Percentiles rank a stretch among this genome's conserved stretches.
phyloP scores from a whole-genome alignment of 2,329 filamentous ascomycete species.

The Cadophora malorum region DNA sequence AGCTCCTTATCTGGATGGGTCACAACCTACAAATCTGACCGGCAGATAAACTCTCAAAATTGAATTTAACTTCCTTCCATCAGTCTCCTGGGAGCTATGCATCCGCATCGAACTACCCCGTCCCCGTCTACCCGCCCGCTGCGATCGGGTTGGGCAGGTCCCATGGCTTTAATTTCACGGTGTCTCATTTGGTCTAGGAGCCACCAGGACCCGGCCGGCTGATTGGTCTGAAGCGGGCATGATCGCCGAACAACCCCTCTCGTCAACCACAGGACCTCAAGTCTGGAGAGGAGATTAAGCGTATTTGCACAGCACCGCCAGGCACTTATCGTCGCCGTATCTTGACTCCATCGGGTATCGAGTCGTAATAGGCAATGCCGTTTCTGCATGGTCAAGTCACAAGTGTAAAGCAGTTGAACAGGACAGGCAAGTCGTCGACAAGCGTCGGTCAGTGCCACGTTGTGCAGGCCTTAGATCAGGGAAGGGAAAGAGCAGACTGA shows the following conservation, averaged over 20 bases:
- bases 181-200: constrained; percentile 17
- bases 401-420: background rate
- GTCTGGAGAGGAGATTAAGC: constrained; percentile 12
- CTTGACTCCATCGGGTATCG: constrained; percentile 20
- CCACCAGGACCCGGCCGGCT: constrained; percentile 13
- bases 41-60: background rate
- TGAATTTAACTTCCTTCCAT: background rate
- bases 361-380: constrained; percentile 29
- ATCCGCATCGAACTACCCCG: background rate
- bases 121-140: constrained; percentile 23
- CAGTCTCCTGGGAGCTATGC: background rate
- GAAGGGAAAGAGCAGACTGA: constrained; percentile 1
- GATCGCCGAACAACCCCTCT: constrained; percentile 30
- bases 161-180: constrained; percentile 2
- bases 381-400: constrained; percentile 24
- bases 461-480: constrained; percentile 16
- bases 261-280: constrained; percentile 18
- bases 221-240: constrained; percentile 29
- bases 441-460: constrained; percentile 28
- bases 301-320: constrained; percentile 6
- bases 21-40: background rate
- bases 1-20: background rate
- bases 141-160: constrained; percentile 23
- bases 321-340: constrained; percentile 15
- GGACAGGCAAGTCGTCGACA: constrained; percentile 27